Evolutionary conservation across 2,329 filamentous ascomycete species (phyloP).

Genomic region (Epichloe sp.): DNA sequence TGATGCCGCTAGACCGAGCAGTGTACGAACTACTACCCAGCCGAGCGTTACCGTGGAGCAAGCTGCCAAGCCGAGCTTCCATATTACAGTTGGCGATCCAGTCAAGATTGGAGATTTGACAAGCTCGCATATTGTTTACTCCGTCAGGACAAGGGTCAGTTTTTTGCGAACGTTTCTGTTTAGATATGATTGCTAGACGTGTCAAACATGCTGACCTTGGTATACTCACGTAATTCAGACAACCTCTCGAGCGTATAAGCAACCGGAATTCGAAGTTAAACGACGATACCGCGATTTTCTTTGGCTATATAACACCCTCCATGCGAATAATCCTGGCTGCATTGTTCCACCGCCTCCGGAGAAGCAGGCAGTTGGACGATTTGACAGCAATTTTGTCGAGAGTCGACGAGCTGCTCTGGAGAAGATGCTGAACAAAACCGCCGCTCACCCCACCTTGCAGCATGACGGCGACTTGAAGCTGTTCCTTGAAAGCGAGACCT

Average conservation of each 20-base stretch:
- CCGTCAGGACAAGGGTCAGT: conserved; percentile 76
- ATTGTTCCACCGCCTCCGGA: conserved; percentile 93
- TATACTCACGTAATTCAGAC: conserved; percentile 42
- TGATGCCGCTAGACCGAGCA: conserved; percentile 40
- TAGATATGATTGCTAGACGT: not conserved
- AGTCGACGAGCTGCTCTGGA: conserved; percentile 81
- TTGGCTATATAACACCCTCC: conserved; percentile 92
- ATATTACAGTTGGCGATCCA: conserved; percentile 87
- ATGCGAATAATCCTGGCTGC: conserved; percentile 87
- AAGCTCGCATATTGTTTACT: conserved; percentile 95
- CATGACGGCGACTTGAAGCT: conserved; percentile 91
- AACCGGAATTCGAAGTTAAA: conserved; percentile 85
- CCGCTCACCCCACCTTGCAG: conserved; percentile 77
- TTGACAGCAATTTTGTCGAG: conserved; percentile 95
- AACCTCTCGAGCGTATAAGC: conserved; percentile 88
- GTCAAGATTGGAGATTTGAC: conserved; percentile 97
- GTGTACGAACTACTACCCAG: conserved; percentile 38
- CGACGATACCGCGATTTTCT: conserved; percentile 92
- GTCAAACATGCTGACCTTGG: not conserved
- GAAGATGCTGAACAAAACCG: conserved; percentile 95
- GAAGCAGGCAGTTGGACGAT: conserved; percentile 92
- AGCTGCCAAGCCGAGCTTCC: conserved; percentile 81
- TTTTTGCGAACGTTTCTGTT: not conserved
- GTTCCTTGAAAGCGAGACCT: conserved; percentile 90
- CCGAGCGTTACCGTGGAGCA: conserved; percentile 87